These are phyloP conservation scores for Agaricus sinodeliciosus DNA, from an alignment of 768 basidiomycete species.

Conservation along the genomic window DNA sequence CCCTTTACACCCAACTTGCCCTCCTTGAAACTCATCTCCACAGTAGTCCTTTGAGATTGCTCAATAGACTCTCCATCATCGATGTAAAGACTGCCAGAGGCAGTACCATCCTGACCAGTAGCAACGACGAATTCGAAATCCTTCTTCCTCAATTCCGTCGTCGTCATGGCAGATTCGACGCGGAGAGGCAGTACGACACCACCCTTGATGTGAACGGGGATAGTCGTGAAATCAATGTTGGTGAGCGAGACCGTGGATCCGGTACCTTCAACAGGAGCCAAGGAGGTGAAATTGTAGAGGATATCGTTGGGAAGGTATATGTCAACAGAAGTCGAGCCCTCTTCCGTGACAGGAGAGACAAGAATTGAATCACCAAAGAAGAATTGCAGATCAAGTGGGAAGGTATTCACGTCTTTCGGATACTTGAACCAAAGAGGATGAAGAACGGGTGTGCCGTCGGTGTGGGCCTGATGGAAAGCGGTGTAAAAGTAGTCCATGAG, in stretches of 20 bases:
- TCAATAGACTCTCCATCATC: slow-evolving; percentile 57
- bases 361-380: slow-evolving; percentile 63
- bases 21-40: slow-evolving; percentile 26
- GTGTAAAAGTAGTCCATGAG: slow-evolving; percentile 70
- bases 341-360: slow-evolving; percentile 61
- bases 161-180: slow-evolving; percentile 52
- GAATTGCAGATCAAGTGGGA: slow-evolving; percentile 59
- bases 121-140: slow-evolving; percentile 63
- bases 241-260: slow-evolving; percentile 38
- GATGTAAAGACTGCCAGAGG: slow-evolving; percentile 48
- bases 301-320: slow-evolving; percentile 58
- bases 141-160: slow-evolving; percentile 40
- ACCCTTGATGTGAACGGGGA: slow-evolving; percentile 58
- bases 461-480: slow-evolving; percentile 51
- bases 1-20: slow-evolving; percentile 29
- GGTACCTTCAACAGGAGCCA: slow-evolving; percentile 39
- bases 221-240: slow-evolving; percentile 47
- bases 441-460: slow-evolving; percentile 60
- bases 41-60: slow-evolving; percentile 23
- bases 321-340: slow-evolving; percentile 49
- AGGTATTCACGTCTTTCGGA: slow-evolving; percentile 54
- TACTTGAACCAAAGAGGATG: slow-evolving; percentile 63
- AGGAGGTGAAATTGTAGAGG: slow-evolving; percentile 59
- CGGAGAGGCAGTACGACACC: slow-evolving; percentile 56
- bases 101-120: slow-evolving; percentile 43